Evolutionary conservation across 345 rosid species (phyloP), one percentile per base, ranked within the genome.

Genomic region (Xanthoceras sorbifolium): DNA sequence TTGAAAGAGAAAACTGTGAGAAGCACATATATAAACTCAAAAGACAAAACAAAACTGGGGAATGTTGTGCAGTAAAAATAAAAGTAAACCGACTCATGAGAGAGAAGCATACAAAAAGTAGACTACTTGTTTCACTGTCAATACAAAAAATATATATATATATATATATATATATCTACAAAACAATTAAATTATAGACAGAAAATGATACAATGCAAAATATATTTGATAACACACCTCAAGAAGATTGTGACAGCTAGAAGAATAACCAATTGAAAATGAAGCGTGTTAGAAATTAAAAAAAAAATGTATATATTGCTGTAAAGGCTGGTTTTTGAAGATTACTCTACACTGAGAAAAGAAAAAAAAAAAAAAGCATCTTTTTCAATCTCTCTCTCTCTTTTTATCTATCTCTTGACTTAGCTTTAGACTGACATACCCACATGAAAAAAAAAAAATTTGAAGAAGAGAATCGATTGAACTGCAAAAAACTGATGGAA

Each of bases 91-190:
- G 77, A 74, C 72, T 70, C 50, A 48, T 14, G 38, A 52, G 75
- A 72, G 42, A 67, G 79, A 76, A 79, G 66, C 80, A 74, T 84
- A 78, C 85, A 84, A 84, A 86, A 86, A 81, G 85, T 8, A 68
- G 70, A 81, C 84, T 81, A 78, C 84, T 81, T 79, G 72, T 72
- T 78, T 86, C 89, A 76, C 86, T 76, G 75, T 82, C 85, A 78
- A 73, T 78, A 23, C 80, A 44, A 31, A 46, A 44, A n/a, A n/a
- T n/a, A n/a, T n/a, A n/a, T n/a, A n/a, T n/a, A n/a, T n/a, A n/a
- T n/a, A n/a, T n/a, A n/a, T n/a, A n/a, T n/a, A n/a, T n/a, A n/a
- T n/a, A n/a, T n/a, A n/a, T n/a, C n/a, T n/a, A 57, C 69, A 3
- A 71, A 36, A 44, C 44, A 28, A 44, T 11, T 9, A 14, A 29